These are phyloP conservation scores for Basidiobolus meristosporus DNA, from an alignment of 371 early-diverging fungal genomes.

Conservation along the genomic window DNA sequence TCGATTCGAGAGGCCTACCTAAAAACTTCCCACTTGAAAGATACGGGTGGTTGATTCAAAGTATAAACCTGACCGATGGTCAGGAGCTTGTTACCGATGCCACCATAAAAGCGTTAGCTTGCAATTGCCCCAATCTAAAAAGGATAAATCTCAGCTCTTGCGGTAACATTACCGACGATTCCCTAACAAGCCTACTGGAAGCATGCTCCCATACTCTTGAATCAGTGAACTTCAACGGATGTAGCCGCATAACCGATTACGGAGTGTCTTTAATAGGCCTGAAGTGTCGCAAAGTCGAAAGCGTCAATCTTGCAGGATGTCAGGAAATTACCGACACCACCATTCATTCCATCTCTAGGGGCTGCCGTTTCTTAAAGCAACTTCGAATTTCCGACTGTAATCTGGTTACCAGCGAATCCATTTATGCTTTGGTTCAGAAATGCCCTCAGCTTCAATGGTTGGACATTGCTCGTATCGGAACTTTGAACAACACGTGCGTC, in stretches of 20 bases:
- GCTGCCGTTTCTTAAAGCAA: too few relatives aligned
- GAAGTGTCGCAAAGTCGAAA: neutral
- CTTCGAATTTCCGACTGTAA: too few relatives aligned
- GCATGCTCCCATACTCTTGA: neutral
- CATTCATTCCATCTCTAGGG: too few relatives aligned
- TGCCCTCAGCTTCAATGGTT: too few relatives aligned
- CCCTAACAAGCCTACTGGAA: neutral
- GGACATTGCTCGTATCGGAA: too few relatives aligned
- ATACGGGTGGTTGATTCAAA: neutral
- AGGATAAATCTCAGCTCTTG: neutral
- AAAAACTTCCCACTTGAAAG: neutral
- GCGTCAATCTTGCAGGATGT: neutral
- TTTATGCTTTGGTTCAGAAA: neutral
- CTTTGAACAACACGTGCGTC: neutral
- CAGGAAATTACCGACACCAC: neutral
- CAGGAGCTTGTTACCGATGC: neutral
- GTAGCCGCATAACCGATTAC: neutral
- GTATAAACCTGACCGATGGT: neutral
- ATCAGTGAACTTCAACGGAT: neutral
- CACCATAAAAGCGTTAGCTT: neutral
- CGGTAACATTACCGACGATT: neutral
- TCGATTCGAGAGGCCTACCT: too few relatives aligned
- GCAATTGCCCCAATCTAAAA: neutral
- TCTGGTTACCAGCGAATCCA: neutral
- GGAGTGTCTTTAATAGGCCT: neutral